These are phyloP conservation scores for Chlorokybus atmophyticus DNA, from an alignment of 139 green algal genomes.

Conservation along the genomic window DNA sequence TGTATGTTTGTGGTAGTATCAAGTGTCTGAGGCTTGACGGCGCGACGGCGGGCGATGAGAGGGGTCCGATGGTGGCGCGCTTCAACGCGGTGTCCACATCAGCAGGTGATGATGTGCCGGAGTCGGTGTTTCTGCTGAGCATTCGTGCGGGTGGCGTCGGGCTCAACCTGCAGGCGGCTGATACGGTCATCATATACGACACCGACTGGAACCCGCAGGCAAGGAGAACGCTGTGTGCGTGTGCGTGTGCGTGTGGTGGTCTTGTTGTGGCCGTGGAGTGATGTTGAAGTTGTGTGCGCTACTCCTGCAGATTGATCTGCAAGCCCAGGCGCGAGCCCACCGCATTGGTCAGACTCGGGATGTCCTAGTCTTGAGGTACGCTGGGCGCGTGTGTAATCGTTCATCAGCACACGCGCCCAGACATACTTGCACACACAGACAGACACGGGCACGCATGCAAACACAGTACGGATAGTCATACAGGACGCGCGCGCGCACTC, in stretches of 20 bases:
- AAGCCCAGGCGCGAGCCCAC: slow-evolving; percentile 62
- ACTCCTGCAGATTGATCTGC: slow-evolving; percentile 11
- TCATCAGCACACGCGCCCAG: no score
- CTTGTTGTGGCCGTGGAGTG: no score
- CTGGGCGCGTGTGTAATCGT: slow-evolving; percentile 17
- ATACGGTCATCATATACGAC: slow-evolving; percentile 75
- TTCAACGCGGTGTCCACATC: slow-evolving; percentile 46
- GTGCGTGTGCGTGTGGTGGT: no score
- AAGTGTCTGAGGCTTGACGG: slow-evolving; percentile 57
- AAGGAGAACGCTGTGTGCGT: slow-evolving; percentile 4
- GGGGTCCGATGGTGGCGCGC: slow-evolving; percentile 34
- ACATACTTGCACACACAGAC: no score
- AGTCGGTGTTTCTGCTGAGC: slow-evolving; percentile 24
- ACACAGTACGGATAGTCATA: no score
- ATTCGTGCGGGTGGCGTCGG: slow-evolving; percentile 64
- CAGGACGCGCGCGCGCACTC: no score
- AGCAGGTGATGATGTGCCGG: slow-evolving; percentile 48
- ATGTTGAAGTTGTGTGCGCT: no score
- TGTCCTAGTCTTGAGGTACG: slow-evolving; percentile 55
- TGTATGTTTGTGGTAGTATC: no score
- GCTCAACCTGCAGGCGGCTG: slow-evolving; percentile 67
- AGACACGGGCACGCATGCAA: no score
- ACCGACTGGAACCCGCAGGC: slow-evolving; percentile 37
- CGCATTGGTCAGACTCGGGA: slow-evolving; percentile 62
- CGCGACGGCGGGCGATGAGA: slow-evolving; percentile 33